Evolutionary conservation across 1,284 basidiomycete genomes (phyloP), one percentile per base, ranked within the genome.

Genomic region (Prillingera fragicola): DNA sequence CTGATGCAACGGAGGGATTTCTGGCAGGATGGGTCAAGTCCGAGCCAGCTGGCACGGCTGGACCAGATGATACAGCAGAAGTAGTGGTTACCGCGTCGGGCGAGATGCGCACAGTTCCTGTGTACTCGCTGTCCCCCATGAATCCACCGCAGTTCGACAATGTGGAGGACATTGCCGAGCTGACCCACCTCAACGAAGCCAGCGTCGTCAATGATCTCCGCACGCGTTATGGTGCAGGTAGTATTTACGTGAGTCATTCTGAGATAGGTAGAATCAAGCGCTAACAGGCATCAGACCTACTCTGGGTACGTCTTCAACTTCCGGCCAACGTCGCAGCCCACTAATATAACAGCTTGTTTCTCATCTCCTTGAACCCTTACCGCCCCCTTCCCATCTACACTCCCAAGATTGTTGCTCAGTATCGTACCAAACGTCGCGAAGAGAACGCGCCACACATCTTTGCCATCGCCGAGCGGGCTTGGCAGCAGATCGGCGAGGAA

Each of bases 111-210:
- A 79, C 73, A 45, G 78, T 92, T 7, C 82, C 84, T 4, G 75
- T 87, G 43, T 83, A 87, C 57, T 79, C 82, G 17, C 72, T 92
- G 33, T 89, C 84, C 57, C 91, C 90, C 75, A 92, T 94, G 87
- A 98, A 98, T 63, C 95, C 94, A 12, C 94, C 94, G 33, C 95
- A 96, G 73, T 98, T 98, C 68, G 92, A 98, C 73, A 82, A 89
- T 36, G 92, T 91, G 3, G 91, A 94, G 57, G 95, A 99, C 72
- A 98, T 98, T 60, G 95, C 95, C 34, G 92, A 98, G 72, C 77
- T 99, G 52, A 98, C 95, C 1, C 96, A 92, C 72, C 76, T 98
- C 50, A 98, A 98, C 69, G 95, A 99, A 77, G 92, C 95, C 9
- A 92, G 89, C 59, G 95, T 99, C 23, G 92, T 98, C 19, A 91